These are phyloP conservation scores for Diospyros lotus DNA, from an alignment of 148 eudicot species.

Conservation along the genomic window DNA sequence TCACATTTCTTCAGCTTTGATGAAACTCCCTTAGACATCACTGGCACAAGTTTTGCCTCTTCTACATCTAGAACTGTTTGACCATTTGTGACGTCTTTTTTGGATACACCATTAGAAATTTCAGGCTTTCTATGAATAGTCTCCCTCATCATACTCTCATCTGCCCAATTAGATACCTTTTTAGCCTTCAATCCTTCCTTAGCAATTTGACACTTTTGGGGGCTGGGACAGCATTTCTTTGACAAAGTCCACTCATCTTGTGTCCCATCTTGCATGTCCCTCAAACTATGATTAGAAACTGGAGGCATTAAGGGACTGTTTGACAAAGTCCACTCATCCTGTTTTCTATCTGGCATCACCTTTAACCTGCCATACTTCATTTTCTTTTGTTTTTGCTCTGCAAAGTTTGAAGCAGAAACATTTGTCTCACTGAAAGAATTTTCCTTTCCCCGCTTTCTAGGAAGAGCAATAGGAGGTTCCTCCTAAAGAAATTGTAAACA, in stretches of 20 bases:
- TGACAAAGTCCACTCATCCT: background rate
- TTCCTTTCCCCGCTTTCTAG: constrained; percentile 54
- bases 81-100: constrained; percentile 8
- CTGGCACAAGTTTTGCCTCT: background rate
- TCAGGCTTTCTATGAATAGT: constrained; percentile 22
- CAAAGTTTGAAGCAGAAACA: constrained; percentile 22
- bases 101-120: background rate
- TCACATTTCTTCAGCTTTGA: background rate
- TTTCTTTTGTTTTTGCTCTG: constrained; percentile 38
- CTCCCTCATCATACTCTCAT: constrained; percentile 10
- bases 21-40: constrained; percentile 7
- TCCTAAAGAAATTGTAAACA: constrained; percentile 19
- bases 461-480: constrained; percentile 33
- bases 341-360: constrained; percentile 19
- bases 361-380: constrained; percentile 21
- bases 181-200: too few relatives aligned
- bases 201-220: too few relatives aligned
- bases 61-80: constrained; percentile 10
- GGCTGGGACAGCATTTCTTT: too few relatives aligned
- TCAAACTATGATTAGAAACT: too few relatives aligned
- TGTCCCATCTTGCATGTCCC: too few relatives aligned
- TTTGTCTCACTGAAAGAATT: constrained; percentile 32
- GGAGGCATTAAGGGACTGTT: too few relatives aligned
- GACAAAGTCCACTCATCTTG: too few relatives aligned
- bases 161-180: background rate